A percentile compares a stretch with the other conserved stretches of the same genome.
These are phyloP conservation scores for Aspergillus sp. DNA, from an alignment of 2,329 filamentous ascomycete genomes.

Conservation along the genomic window DNA sequence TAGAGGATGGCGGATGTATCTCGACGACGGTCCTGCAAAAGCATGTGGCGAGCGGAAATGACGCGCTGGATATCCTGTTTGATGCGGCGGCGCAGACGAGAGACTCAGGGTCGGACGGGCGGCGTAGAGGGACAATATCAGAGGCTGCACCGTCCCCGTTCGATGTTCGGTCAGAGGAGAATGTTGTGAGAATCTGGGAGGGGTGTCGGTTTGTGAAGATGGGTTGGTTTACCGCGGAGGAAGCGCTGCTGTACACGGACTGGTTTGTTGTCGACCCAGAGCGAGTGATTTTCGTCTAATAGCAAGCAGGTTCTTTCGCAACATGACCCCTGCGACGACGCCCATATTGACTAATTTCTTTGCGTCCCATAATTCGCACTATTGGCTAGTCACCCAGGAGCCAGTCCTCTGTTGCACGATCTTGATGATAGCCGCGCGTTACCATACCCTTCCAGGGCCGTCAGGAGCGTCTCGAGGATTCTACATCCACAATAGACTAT, in stretches of 20 bases:
- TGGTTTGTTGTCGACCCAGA: constrained; percentile 34
- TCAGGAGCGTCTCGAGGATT: constrained; percentile 51
- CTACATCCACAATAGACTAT: constrained; percentile 56
- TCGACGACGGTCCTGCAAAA: constrained; percentile 51
- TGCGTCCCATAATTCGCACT: constrained; percentile 52
- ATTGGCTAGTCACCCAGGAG: constrained; percentile 53
- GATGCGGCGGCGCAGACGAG: constrained; percentile 48
- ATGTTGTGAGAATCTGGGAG: constrained; percentile 52
- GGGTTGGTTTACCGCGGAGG: constrained; percentile 59
- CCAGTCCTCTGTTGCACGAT: constrained; percentile 58
- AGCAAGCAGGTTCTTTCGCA: constrained; percentile 47
- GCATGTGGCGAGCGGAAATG: constrained; percentile 56
- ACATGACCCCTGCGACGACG: constrained; percentile 51
- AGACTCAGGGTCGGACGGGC: constrained; percentile 36
- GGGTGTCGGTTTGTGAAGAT: constrained; percentile 56
- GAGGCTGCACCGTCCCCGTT: neutral
- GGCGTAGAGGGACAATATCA: constrained; percentile 18
- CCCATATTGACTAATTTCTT: constrained; percentile 56
- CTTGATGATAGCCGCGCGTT: constrained; percentile 57
- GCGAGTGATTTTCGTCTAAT: constrained; percentile 12
- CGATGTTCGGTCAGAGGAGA: constrained; percentile 10
- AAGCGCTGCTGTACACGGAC: constrained; percentile 56
- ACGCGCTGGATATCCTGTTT: constrained; percentile 56
- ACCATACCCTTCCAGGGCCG: constrained; percentile 44
- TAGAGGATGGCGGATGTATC: constrained; percentile 21